Evolutionary conservation across 257 asterid genomes (phyloP), one percentile per base, ranked within the genome.

Genomic region (Forsythia viridissima): DNA sequence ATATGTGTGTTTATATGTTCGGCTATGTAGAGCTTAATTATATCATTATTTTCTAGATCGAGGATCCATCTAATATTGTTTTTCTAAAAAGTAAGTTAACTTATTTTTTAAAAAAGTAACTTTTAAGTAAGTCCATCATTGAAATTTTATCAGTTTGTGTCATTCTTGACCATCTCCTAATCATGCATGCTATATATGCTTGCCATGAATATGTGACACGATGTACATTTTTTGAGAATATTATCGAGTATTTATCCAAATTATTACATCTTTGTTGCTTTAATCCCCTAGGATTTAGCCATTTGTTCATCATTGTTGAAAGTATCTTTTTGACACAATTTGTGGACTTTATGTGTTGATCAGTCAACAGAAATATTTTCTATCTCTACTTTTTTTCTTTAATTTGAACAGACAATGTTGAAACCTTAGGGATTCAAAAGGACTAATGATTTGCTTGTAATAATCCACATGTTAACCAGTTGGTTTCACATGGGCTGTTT

Each of bases 401-500:
- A 80, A 87, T 79, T 87, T 82, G 84, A 78, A 79, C 61, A 39
- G 37, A 61, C 37, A 20, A 44, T 20, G 78, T 13, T 70, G 73
- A 79, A 72, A 76, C 75, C 81, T 79, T 82, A 55, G 86, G 76
- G 83, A 73, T 80, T 84, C 78, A 63, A 86, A 89, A 87, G 77
- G 63, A 80, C 74, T 73, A 59, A 76, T 82, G 76, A 88, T 78
- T 84, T 85, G 86, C 84, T 87, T 82, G 89, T 76, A 77, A 78
- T 72, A 57, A 40, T 61, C 6, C 66, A 18, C 24, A 63, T 42
- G 37, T 52, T 40, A 24, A 24, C 74, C 68, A 84, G 88, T 85
- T 85, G 91, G 87, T 84, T 18, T 84, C 96, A 89, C 94, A 80
- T 88, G 93, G 89, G 55, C 43, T 85, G 88, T 88, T 84, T 82